Evolutionary conservation across 1,284 basidiomycete species (phyloP).

Genomic region (Naganishia cerealis): DNA sequence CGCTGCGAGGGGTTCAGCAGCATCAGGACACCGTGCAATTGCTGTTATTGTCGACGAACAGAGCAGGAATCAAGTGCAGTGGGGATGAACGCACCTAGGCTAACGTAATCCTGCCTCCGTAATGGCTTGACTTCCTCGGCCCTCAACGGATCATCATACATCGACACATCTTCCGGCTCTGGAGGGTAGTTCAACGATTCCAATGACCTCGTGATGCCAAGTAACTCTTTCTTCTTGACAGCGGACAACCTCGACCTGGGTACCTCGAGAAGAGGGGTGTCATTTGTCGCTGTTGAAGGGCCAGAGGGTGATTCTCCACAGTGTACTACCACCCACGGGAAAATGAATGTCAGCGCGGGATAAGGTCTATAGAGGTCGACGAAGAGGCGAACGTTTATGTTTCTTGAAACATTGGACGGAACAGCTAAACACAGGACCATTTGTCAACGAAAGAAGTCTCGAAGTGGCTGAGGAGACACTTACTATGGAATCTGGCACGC

Average conservation of each 20-base stretch:
- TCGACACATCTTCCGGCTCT: slow-evolving; percentile 8
- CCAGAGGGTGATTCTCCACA: slow-evolving; percentile 21
- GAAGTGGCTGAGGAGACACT: neutral
- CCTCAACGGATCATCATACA: slow-evolving; percentile 21
- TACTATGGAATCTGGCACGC: slow-evolving; percentile 23
- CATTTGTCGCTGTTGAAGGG: neutral
- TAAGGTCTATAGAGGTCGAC: neutral
- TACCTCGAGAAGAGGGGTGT: slow-evolving; percentile 14
- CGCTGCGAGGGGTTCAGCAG: neutral
- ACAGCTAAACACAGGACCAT: neutral
- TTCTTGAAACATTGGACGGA: slow-evolving; percentile 24
- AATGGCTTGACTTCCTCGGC: slow-evolving; percentile 21
- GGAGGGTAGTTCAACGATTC: slow-evolving; percentile 13
- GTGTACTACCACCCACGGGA: neutral
- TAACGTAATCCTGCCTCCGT: slow-evolving; percentile 19
- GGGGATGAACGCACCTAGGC: slow-evolving; percentile 5
- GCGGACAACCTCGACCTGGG: neutral
- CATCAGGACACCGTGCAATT: neutral
- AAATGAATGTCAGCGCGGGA: neutral
- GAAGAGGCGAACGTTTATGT: slow-evolving; percentile 7
- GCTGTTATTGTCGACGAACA: neutral
- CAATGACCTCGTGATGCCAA: slow-evolving; percentile 14
- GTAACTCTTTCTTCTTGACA: slow-evolving; percentile 7
- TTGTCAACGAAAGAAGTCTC: neutral
- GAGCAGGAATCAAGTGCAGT: neutral